A percentile compares a stretch with the other conserved stretches of the same genome.
These are phyloP conservation scores for Puya raimondii DNA, from an alignment of 176 grass and related monocot species.

Conservation along the genomic window DNA sequence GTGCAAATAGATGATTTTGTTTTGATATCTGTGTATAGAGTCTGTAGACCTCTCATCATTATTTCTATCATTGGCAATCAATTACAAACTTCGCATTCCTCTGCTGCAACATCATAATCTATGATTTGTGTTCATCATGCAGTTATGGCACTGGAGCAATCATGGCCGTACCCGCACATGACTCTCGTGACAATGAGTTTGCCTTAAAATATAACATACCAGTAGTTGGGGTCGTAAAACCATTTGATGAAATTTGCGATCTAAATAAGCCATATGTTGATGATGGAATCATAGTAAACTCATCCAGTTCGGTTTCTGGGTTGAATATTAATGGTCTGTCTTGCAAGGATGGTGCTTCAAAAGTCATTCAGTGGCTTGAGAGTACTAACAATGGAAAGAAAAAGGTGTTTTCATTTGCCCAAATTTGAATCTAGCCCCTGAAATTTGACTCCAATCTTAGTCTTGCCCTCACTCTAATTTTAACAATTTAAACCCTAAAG, in stretches of 20 bases:
- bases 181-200: slow-evolving; percentile 84
- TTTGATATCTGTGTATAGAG: no score
- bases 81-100: background rate
- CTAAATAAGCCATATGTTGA: slow-evolving; percentile 41
- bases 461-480: no score
- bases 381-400: slow-evolving; percentile 63
- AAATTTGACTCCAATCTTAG: no score
- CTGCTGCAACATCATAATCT: background rate
- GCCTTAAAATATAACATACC: slow-evolving; percentile 65
- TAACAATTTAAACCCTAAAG: no score
- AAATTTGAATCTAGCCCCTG: no score
- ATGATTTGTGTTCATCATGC: slow-evolving; percentile 9
- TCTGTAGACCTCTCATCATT: no score
- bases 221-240: slow-evolving; percentile 62
- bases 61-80: no score
- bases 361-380: slow-evolving; percentile 76
- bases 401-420: slow-evolving; percentile 46
- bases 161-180: slow-evolving; percentile 96
- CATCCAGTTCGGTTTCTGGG: slow-evolving; percentile 53
- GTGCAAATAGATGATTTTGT: no score
- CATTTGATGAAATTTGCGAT: slow-evolving; percentile 37
- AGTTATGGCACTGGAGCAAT: slow-evolving; percentile 96
- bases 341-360: slow-evolving; percentile 77
- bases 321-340: slow-evolving; percentile 74
- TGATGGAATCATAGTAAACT: slow-evolving; percentile 80